phyloP scores from a whole-genome alignment of 805 yeast genomes.

The Ascoidea rubescens region DNA sequence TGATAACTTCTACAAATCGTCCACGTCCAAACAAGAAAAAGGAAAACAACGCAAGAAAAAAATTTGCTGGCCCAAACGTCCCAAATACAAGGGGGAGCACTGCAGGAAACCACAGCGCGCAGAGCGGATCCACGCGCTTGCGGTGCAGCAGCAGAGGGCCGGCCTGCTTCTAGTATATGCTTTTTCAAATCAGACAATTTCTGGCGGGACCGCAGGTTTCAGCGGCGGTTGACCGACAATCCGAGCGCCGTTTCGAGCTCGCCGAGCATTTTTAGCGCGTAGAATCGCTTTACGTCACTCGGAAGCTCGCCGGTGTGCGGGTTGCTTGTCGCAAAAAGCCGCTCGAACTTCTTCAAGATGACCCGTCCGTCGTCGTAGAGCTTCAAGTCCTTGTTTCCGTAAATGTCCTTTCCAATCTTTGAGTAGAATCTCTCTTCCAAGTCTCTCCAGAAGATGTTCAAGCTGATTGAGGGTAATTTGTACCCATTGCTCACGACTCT shows the following conservation, averaged over 20 bases:
- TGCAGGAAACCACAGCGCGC: too few species aligned
- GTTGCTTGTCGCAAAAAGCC: slow-evolving; percentile 8
- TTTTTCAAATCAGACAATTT: too few species aligned
- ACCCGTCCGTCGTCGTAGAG: slow-evolving; percentile 20
- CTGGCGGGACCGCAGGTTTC: too few species aligned
- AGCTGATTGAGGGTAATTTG: slow-evolving; percentile 16
- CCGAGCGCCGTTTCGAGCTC: slow-evolving; percentile 11
- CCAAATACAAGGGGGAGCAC: too few species aligned
- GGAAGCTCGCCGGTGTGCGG: slow-evolving; percentile 12
- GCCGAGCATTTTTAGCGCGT: slow-evolving; percentile 16
- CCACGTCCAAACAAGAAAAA: too few species aligned
- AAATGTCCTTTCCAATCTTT: slow-evolving; percentile 19
- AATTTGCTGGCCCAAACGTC: too few species aligned
- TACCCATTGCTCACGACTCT: slow-evolving; percentile 11
- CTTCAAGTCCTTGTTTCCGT: slow-evolving; percentile 22
- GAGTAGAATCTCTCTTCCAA: slow-evolving; percentile 14
- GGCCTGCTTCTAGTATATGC: too few species aligned
- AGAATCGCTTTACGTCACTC: slow-evolving; percentile 16
- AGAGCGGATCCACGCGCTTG: too few species aligned
- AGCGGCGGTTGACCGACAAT: too few species aligned
- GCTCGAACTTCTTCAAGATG: slow-evolving; percentile 12
- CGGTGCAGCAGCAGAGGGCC: too few species aligned
- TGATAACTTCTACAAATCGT: too few species aligned
- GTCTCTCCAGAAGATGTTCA: slow-evolving; percentile 23
- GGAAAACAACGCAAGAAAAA: too few species aligned